Evolutionary conservation across 345 rosid species (phyloP).

Genomic region (Syzygium aromaticum): DNA sequence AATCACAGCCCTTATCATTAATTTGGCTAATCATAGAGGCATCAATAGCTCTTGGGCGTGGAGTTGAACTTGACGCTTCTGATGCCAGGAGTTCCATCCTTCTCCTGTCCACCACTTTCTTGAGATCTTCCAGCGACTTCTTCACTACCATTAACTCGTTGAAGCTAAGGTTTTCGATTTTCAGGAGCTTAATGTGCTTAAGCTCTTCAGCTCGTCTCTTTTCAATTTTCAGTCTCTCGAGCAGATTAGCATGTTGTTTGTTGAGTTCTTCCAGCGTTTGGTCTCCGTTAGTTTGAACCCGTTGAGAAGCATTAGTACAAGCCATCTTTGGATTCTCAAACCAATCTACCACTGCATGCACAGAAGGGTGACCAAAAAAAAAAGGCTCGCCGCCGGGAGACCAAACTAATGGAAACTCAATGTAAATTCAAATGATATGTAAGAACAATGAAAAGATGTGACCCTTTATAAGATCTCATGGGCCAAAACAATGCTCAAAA

Average conservation of each 20-base stretch:
- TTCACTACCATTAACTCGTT: neutral
- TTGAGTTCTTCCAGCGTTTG: neutral
- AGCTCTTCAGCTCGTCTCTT: slow-evolving; percentile 12
- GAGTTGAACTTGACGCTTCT: neutral
- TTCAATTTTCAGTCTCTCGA: slow-evolving; percentile 9
- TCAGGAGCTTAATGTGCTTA: neutral
- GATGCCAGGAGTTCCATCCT: neutral
- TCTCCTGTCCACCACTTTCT: too few species aligned
- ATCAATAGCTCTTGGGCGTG: neutral
- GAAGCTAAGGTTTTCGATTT: neutral
- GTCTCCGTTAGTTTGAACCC: neutral
- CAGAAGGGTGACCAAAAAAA: slow-evolving; percentile 40
- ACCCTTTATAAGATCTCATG: neutral
- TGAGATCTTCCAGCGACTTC: too few species aligned
- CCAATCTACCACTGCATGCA: slow-evolving; percentile 21
- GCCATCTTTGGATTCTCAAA: slow-evolving; percentile 10
- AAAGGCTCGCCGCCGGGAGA: slow-evolving; percentile 50
- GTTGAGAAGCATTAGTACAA: neutral
- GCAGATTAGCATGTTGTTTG: slow-evolving; percentile 5
- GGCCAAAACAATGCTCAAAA: neutral
- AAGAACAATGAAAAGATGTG: neutral
- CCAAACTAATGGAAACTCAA: neutral
- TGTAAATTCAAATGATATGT: neutral
- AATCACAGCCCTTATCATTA: neutral
- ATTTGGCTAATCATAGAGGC: too few species aligned